phyloP scores from a whole-genome alignment of 371 early-diverging fungal species.

The Mortierella polycephala region DNA sequence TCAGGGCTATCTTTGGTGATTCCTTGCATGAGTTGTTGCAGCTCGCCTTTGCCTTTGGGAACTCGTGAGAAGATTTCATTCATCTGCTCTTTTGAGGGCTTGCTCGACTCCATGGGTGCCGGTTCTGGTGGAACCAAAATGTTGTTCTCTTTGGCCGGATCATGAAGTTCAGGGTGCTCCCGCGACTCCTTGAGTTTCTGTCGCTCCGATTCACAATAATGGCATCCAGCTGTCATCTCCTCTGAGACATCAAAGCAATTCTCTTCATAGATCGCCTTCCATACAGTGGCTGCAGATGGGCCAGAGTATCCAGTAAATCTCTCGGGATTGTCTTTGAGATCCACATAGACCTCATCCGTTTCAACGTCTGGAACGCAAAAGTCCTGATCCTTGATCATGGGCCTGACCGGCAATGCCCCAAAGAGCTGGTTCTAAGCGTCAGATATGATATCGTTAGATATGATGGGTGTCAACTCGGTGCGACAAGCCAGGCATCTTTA shows the following conservation, averaged over 20 bases:
- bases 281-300: slow-evolving; percentile 85
- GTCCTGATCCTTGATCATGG: slow-evolving; percentile 51
- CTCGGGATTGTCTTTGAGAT: slow-evolving; percentile 93
- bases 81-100: slow-evolving; percentile 46
- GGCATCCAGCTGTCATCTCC: slow-evolving; percentile 60
- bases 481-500: no score
- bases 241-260: slow-evolving; percentile 91
- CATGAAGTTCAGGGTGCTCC: slow-evolving; percentile 6
- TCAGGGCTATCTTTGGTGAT: slow-evolving; percentile 59
- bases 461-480: no score
- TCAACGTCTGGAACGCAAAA: slow-evolving; percentile 39
- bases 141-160: slow-evolving; percentile 9
- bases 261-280: slow-evolving; percentile 95
- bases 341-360: slow-evolving; percentile 84
- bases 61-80: slow-evolving; percentile 41
- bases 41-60: slow-evolving; percentile 39
- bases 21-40: slow-evolving; percentile 29
- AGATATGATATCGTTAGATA: background rate
- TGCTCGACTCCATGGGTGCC: slow-evolving; percentile 29
- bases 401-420: slow-evolving; percentile 13
- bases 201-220: slow-evolving; percentile 29
- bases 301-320: slow-evolving; percentile 97
- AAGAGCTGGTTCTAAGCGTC: slow-evolving; percentile 17
- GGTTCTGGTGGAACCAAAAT: slow-evolving; percentile 41
- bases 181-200: slow-evolving; percentile 18